A percentile compares a stretch with the other conserved stretches of the same genome.
Evolutionary conservation across 2,329 filamentous ascomycete species (phyloP).

Genomic region (Aspergillus texensis): DNA sequence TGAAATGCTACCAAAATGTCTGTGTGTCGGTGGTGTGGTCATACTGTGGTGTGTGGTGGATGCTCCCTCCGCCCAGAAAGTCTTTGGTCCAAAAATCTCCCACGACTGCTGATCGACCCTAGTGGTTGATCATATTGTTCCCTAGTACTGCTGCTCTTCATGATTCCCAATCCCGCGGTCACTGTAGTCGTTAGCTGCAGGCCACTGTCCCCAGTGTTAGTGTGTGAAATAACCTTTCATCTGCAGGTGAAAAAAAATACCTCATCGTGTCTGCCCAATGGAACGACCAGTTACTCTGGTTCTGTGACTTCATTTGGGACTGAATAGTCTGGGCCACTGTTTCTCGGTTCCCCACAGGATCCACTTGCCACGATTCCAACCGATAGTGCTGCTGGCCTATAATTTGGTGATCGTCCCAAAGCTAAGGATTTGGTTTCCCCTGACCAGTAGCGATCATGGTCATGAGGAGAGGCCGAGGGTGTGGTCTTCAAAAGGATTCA

Average conservation of each 20-base stretch:
- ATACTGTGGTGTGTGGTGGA: neutral
- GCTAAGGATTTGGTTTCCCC: conserved; percentile 12
- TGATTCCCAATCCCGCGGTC: neutral
- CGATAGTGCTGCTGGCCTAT: conserved; percentile 3
- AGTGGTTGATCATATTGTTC: conserved; percentile 20
- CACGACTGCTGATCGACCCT: conserved; percentile 15
- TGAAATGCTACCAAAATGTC: neutral
- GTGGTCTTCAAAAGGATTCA: conserved; percentile 15
- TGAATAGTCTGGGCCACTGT: conserved; percentile 6
- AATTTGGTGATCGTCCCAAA: conserved; percentile 9
- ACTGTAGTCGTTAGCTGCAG: conserved; percentile 7
- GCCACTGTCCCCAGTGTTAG: conserved; percentile 1
- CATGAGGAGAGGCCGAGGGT: conserved; percentile 6
- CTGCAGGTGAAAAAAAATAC: conserved; percentile 9
- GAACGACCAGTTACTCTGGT: neutral
- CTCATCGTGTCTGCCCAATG: conserved; percentile 11
- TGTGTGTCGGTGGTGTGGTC: conserved; percentile 4
- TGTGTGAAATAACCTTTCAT: conserved; percentile 9
- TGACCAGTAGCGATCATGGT: conserved; percentile 10
- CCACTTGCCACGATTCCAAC: conserved; percentile 11
- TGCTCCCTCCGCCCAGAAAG: neutral
- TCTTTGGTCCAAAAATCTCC: neutral
- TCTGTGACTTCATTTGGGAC: conserved; percentile 1
- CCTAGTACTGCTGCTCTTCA: neutral
- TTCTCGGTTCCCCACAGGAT: conserved; percentile 10